Evolutionary conservation across 805 yeast genomes (phyloP).

Genomic region (Teunomyces barrocoloradensis): DNA sequence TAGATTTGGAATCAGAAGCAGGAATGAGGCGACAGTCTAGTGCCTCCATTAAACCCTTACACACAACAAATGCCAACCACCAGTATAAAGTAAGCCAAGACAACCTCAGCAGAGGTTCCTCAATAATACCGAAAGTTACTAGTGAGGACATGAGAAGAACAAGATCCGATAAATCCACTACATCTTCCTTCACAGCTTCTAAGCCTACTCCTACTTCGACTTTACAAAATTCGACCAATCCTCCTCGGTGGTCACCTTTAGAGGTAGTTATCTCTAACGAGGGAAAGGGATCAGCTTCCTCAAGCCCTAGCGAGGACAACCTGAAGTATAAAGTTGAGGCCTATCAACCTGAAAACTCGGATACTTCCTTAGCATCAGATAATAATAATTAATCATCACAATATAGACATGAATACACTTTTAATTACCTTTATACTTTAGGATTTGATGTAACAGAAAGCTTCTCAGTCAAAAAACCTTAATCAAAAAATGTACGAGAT

Average conservation of each 20-base stretch:
- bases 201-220: not conserved
- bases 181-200: not conserved
- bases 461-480: too few relatives aligned
- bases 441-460: too few relatives aligned
- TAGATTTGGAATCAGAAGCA: constrained; percentile 10
- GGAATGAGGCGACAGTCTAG: constrained; percentile 7
- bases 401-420: constrained; percentile 2
- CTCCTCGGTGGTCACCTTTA: not conserved
- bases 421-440: not conserved
- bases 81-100: constrained; percentile 1
- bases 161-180: not conserved
- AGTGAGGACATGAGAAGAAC: not conserved
- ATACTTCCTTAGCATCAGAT: not conserved
- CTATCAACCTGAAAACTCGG: not conserved
- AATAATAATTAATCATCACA: not conserved
- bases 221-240: not conserved
- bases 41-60: constrained; percentile 7
- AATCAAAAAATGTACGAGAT: constrained; percentile 63
- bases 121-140: not conserved
- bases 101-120: not conserved
- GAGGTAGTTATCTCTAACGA: not conserved
- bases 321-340: not conserved
- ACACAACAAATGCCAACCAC: constrained; percentile 8
- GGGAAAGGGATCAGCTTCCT: not conserved
- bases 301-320: not conserved